Percentiles rank a stretch among this genome's conserved stretches.
Conservation (phyloP, 148 eudicot species). For the Rhododendron ferrugineum region DNA sequence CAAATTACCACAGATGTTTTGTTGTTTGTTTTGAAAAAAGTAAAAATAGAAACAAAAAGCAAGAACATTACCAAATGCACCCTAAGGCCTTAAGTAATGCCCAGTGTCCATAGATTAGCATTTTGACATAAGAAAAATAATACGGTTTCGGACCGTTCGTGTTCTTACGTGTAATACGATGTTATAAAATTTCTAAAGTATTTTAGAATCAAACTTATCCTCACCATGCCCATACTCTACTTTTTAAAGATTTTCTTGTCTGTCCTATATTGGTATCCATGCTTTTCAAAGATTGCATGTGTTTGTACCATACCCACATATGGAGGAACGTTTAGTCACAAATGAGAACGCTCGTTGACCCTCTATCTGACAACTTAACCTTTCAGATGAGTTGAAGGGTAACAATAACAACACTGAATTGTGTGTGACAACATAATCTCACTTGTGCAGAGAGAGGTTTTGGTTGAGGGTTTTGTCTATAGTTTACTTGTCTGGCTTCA, state of each 20-base stretch:
- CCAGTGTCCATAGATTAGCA: not conserved
- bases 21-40: not conserved
- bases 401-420: not conserved
- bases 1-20: not conserved
- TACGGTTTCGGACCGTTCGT: not conserved
- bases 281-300: not conserved
- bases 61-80: not conserved
- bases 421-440: not conserved
- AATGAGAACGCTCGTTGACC: not conserved
- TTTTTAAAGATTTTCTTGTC: not conserved
- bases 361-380: not conserved
- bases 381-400: not conserved
- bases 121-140: not conserved
- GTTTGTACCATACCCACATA: not conserved
- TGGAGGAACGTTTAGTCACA: not conserved
- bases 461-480: not conserved
- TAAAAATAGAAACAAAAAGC: not conserved
- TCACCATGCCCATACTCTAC: not conserved
- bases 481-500: not conserved
- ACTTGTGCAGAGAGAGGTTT: not conserved
- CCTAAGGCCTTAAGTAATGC: not conserved
- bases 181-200: not conserved
- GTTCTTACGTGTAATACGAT: not conserved
- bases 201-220: not conserved
- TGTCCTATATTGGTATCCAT: not conserved